These are phyloP conservation scores for Cladosporium austrohemisphaericum DNA, from an alignment of 2,329 filamentous ascomycete species.

Conservation along the genomic window DNA sequence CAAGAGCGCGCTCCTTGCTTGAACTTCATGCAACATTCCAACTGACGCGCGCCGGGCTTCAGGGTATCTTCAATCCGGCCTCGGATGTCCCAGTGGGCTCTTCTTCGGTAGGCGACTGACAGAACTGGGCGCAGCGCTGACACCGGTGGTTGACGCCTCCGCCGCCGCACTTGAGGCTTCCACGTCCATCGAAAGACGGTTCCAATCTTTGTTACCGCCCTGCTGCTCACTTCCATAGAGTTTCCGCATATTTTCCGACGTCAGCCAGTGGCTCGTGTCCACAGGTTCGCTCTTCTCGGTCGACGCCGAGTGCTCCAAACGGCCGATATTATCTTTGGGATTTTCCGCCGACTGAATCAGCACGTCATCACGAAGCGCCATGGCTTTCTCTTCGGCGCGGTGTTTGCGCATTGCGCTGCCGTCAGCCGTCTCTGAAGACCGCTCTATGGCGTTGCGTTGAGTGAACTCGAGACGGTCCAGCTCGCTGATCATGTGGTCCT, in stretches of 20 bases:
- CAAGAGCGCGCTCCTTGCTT: constrained; percentile 13
- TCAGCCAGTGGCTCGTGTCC: constrained; percentile 18
- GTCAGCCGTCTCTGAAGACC: constrained; percentile 41
- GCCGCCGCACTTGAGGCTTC: constrained; percentile 16
- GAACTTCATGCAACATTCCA: background rate
- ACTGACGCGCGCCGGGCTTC: background rate
- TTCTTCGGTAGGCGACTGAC: too few species aligned
- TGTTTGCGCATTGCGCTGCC: constrained; percentile 46
- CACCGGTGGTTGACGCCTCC: background rate
- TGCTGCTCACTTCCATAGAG: constrained; percentile 20
- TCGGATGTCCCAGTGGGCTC: too few species aligned
- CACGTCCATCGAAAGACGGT: constrained; percentile 15
- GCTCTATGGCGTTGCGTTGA: constrained; percentile 37
- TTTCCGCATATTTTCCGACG: constrained; percentile 33
- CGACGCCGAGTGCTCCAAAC: constrained; percentile 17
- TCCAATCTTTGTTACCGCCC: constrained; percentile 15
- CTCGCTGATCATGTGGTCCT: constrained; percentile 31
- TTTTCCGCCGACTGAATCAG: constrained; percentile 47
- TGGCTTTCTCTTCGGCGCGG: constrained; percentile 54
- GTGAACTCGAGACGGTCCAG: constrained; percentile 35
- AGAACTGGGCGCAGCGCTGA: too few species aligned
- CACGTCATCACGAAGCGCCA: constrained; percentile 52
- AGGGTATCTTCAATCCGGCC: too few species aligned
- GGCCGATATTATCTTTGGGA: constrained; percentile 29
- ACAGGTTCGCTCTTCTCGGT: constrained; percentile 15